phyloP scores from a whole-genome alignment of 441 rosid species.

The Populus hybrid region DNA sequence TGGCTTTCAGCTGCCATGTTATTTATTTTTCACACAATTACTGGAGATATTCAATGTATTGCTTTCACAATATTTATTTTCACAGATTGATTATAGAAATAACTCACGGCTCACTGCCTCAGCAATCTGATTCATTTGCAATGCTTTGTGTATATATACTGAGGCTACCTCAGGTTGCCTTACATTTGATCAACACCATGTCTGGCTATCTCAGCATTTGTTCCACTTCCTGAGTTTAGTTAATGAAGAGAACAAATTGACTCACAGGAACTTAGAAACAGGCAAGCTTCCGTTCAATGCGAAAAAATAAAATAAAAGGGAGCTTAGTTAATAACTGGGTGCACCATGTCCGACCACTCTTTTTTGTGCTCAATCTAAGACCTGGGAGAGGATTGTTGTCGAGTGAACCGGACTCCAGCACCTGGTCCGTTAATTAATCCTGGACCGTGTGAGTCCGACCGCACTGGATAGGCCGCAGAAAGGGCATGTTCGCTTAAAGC shows the following conservation, averaged over 20 bases:
- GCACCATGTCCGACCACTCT: no score
- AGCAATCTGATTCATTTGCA: neutral
- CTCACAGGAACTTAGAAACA: neutral
- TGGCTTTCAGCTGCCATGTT: slow-evolving; percentile 25
- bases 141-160: neutral
- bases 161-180: neutral
- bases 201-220: neutral
- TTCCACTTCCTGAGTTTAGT: neutral
- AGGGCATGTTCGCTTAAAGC: no score
- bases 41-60: slow-evolving; percentile 25
- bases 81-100: slow-evolving; percentile 16
- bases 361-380: neutral
- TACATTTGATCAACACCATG: neutral
- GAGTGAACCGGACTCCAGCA: no score
- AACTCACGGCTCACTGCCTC: slow-evolving; percentile 4
- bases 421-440: no score
- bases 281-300: neutral
- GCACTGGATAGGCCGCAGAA: no score
- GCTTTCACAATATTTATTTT: slow-evolving; percentile 5
- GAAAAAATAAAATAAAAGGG: neutral
- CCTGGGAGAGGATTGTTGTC: neutral
- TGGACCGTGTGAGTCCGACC: no score
- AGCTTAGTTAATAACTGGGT: no score
- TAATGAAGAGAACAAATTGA: neutral
- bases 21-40: slow-evolving; percentile 21